phyloP scores from a whole-genome alignment of 2,329 filamentous ascomycete species.

The Knufia fluminis region DNA sequence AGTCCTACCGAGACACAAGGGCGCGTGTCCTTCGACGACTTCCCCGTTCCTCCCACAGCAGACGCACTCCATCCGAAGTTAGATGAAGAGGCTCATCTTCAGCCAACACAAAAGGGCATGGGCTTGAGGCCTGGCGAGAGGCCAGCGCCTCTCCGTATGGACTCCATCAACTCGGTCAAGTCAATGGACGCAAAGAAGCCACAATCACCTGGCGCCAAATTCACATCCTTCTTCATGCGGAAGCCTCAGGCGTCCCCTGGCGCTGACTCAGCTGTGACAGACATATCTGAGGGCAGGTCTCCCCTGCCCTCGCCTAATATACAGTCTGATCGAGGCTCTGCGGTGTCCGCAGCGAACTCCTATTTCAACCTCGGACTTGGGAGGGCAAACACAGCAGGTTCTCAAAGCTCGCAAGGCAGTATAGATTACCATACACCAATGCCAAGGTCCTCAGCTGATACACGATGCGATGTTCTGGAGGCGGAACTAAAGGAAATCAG shows the following conservation, averaged over 20 bases:
- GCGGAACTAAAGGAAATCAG: constrained; percentile 90
- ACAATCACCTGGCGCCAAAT: constrained; percentile 47
- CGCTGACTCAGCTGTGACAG: constrained; percentile 51
- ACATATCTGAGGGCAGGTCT: constrained; percentile 54
- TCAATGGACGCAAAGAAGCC: constrained; percentile 33
- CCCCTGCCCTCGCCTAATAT: constrained; percentile 48
- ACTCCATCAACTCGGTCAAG: constrained; percentile 31
- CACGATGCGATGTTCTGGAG: constrained; percentile 58
- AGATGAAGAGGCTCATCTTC: background rate
- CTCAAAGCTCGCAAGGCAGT: constrained; percentile 44
- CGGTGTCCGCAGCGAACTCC: constrained; percentile 19
- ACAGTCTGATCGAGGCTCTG: constrained; percentile 28
- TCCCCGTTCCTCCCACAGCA: constrained; percentile 7
- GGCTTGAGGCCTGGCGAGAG: constrained; percentile 34
- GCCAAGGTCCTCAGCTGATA: constrained; percentile 10
- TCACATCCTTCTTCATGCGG: constrained; percentile 61
- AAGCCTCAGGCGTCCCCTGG: constrained; percentile 48
- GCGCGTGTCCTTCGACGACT: constrained; percentile 5
- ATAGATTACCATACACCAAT: constrained; percentile 31
- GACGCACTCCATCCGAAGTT: background rate
- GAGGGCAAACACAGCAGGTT: constrained; percentile 30
- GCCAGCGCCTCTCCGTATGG: constrained; percentile 37
- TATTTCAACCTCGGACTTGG: constrained; percentile 1
- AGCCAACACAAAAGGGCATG: constrained; percentile 27
- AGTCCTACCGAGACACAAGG: constrained; percentile 1